Base-by-base conservation (phyloP, 1,284 basidiomycete species). In the Leccinum subspadiceum region DNA sequence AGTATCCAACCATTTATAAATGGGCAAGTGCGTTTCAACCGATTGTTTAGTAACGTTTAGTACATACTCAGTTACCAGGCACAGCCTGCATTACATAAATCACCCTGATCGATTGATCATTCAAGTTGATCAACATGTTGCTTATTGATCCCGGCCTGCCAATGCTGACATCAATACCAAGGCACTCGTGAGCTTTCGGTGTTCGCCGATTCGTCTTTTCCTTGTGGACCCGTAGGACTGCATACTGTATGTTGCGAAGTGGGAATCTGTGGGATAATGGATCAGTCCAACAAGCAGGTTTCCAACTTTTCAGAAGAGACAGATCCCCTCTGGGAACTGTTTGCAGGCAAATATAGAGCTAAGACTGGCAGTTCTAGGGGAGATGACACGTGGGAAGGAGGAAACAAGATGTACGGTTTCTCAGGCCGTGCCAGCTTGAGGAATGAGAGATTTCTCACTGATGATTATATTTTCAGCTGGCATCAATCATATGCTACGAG, bases 381-480 rank as follows among this genome's bases (percentile, higher is more conserved):
- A 1, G 2, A 35, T 57, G 9, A 6, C 29, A 58, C 2, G 20
- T 37, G 26, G 31, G 15, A 57, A 20, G 17, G 39, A 44, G 20
- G 17, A 35, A 17, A 12, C 17, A 12, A 56, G 10, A 5, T 35
- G n/a, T 15, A 35, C 33, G 13, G 26, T 37, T 5, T 9, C 6
- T 57, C 35, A 35, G 10, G 33, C 33, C 26, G 31, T 15, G 17
- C 22, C 24, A 17, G 29, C 35, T 35, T 35, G 20, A 29, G 33
- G 15, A 12, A 35, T 17, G 29, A 50, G 46, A 57, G 12, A 15
- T 24, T 37, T 35, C 33, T 12, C 17, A 33, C 20, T 29, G 62
- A 58, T 17, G 46, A 56, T 56, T 60, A 56, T 51, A 6, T 10
- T 31, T 49, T n/a, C 49, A 59, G 33, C 12, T 3, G 26, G 17